Evolutionary conservation across 2,329 filamentous ascomycete species (phyloP).

Genomic region (Biscogniauxia marginata): DNA sequence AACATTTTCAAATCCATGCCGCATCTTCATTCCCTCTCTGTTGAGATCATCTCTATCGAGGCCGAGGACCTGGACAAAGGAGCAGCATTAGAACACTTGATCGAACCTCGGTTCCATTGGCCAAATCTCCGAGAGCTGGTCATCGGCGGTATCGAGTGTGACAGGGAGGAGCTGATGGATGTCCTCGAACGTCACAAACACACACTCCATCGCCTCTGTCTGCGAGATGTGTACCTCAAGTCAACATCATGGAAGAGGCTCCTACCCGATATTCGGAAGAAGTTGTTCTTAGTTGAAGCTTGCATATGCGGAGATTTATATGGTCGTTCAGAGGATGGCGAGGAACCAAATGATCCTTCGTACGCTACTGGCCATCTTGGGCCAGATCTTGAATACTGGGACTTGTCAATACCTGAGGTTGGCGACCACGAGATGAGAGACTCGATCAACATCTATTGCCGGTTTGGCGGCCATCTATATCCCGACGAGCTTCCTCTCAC

Average conservation of each 20-base stretch:
- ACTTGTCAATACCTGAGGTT: slow-evolving; percentile 16
- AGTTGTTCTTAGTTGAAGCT: slow-evolving; percentile 20
- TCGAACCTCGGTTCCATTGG: slow-evolving; percentile 27
- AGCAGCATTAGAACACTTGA: slow-evolving; percentile 19
- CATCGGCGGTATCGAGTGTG: slow-evolving; percentile 22
- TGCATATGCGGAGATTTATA: slow-evolving; percentile 27
- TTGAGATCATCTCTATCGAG: slow-evolving; percentile 18
- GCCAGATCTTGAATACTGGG: slow-evolving; percentile 17
- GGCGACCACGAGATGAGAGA: slow-evolving; percentile 8
- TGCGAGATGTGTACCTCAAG: slow-evolving; percentile 22
- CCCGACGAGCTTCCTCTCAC: slow-evolving; percentile 18
- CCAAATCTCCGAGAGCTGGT: slow-evolving; percentile 20
- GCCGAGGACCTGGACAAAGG: slow-evolving; percentile 8
- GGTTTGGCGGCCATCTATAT: slow-evolving; percentile 13
- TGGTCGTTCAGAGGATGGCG: slow-evolving; percentile 10
- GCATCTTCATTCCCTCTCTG: slow-evolving; percentile 20
- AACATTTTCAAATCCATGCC: slow-evolving; percentile 25
- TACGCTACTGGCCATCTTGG: neutral
- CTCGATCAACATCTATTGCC: slow-evolving; percentile 20
- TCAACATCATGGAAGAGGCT: slow-evolving; percentile 26
- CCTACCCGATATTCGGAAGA: slow-evolving; percentile 26
- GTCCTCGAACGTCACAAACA: slow-evolving; percentile 24
- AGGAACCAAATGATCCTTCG: neutral
- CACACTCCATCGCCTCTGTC: slow-evolving; percentile 25
- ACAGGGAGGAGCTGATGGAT: slow-evolving; percentile 24